phyloP scores from a whole-genome alignment of 2,329 filamentous ascomycete genomes.

The Chrysosphaeria jannelii region DNA sequence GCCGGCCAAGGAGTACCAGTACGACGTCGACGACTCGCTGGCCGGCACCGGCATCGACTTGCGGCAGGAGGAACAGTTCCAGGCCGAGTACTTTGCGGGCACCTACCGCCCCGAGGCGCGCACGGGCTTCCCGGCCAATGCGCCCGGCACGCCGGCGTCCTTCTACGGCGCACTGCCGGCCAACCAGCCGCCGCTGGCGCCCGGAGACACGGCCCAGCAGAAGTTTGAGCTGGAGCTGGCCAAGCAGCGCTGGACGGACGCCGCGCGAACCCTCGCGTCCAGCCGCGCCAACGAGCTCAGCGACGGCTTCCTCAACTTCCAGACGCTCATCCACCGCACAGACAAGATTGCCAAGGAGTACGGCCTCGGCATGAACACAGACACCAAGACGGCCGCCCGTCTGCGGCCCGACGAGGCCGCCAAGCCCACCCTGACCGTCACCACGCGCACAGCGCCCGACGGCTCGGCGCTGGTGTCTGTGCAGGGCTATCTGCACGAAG shows the following conservation, averaged over 20 bases:
- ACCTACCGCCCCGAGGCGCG: slow-evolving; percentile 14
- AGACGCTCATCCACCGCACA: slow-evolving; percentile 24
- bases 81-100: slow-evolving; percentile 34
- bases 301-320: slow-evolving; percentile 41
- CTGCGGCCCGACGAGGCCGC: slow-evolving; percentile 16
- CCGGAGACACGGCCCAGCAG: slow-evolving; percentile 20
- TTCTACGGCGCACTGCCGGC: slow-evolving; percentile 36
- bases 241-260: slow-evolving; percentile 33
- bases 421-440: slow-evolving; percentile 20
- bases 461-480: slow-evolving; percentile 26
- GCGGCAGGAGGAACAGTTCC: slow-evolving; percentile 56
- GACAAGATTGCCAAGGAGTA: slow-evolving; percentile 27
- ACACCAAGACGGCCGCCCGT: slow-evolving; percentile 18
- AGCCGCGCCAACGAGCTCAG: slow-evolving; percentile 37
- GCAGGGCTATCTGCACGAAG: slow-evolving; percentile 42
- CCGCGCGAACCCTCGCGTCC: slow-evolving; percentile 27
- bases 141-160: slow-evolving; percentile 20
- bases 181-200: slow-evolving; percentile 22
- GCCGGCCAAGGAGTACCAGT: slow-evolving; percentile 28
- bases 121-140: slow-evolving; percentile 23
- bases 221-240: slow-evolving; percentile 34
- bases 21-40: slow-evolving; percentile 60
- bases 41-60: slow-evolving; percentile 67
- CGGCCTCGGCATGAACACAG: slow-evolving; percentile 22
- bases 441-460: slow-evolving; percentile 26